Conservation (phyloP, 257 asterid genomes). For the Nicotiana tomentosiformis region DNA sequence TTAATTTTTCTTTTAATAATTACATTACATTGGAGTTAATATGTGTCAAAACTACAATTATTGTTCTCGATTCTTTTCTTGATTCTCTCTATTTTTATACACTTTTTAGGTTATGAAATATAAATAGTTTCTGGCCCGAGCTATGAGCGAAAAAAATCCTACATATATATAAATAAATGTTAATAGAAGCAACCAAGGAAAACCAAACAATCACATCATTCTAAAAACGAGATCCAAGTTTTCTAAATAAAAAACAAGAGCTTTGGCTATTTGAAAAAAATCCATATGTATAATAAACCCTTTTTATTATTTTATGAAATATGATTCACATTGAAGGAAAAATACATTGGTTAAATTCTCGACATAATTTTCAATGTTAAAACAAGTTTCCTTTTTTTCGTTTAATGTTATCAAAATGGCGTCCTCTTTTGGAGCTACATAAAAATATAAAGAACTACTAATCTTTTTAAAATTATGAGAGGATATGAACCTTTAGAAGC, state of each 20-base stretch:
- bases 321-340: not conserved
- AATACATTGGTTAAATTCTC: not conserved
- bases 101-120: fast-evolving
- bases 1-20: not conserved
- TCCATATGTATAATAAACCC: not conserved
- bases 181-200: not conserved
- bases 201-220: not conserved
- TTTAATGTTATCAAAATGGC: not conserved
- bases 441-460: not conserved
- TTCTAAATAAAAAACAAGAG: not conserved
- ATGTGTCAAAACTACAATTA: not conserved
- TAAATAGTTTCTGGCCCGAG: fast-evolving
- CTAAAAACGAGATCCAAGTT: not conserved
- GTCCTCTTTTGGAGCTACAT: not conserved
- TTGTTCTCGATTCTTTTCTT: not conserved
- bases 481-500: not conserved
- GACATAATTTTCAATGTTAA: not conserved
- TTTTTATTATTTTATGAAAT: not conserved
- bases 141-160: too few relatives aligned
- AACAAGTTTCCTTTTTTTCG: not conserved
- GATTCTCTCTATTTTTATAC: not conserved
- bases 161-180: not conserved
- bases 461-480: too few relatives aligned
- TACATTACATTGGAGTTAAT: not conserved
- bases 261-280: not conserved